Conservation (phyloP, 345 rosid species). For the Pseudoturritis turrita region DNA sequence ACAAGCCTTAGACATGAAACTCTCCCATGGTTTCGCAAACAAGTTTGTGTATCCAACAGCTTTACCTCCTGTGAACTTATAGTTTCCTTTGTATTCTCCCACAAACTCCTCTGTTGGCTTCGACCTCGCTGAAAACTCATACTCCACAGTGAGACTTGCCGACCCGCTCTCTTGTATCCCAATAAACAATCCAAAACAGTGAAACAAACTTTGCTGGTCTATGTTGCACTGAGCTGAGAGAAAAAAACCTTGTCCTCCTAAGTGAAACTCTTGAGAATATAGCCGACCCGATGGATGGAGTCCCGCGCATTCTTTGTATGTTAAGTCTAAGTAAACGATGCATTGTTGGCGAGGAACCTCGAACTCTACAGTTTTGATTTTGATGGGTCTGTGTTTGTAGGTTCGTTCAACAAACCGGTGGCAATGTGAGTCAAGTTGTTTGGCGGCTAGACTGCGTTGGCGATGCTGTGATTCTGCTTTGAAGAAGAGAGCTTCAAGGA, state of each 20-base stretch:
- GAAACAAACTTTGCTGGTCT: conserved; percentile 54
- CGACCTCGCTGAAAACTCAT: conserved; percentile 68
- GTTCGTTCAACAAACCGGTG: conserved; percentile 65
- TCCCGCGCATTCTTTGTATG: conserved; percentile 52
- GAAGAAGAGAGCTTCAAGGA: conserved; percentile 75
- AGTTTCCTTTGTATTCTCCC: conserved; percentile 51
- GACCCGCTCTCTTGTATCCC: conserved; percentile 68
- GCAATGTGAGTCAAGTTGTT: conserved; percentile 31
- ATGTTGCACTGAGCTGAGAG: conserved; percentile 63
- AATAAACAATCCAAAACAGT: conserved; percentile 72
- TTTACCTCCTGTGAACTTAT: conserved; percentile 54
- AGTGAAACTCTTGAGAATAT: conserved; percentile 66
- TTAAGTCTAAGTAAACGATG: conserved; percentile 73
- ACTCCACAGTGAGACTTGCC: conserved; percentile 50
- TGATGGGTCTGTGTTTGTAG: conserved; percentile 67
- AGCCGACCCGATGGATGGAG: conserved; percentile 55
- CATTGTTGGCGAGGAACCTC: conserved; percentile 66
- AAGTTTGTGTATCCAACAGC: conserved; percentile 62
- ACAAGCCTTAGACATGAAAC: conserved; percentile 55
- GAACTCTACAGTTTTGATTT: conserved; percentile 70
- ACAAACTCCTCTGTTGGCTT: conserved; percentile 56
- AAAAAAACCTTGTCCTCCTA: conserved; percentile 69
- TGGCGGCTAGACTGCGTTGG: conserved; percentile 44
- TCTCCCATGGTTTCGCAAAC: conserved; percentile 52
- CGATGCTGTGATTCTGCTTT: conserved; percentile 57